Evolutionary conservation across 75 land plant genomes (phyloP).

Genomic region (Pseudotsuga menziesii): DNA sequence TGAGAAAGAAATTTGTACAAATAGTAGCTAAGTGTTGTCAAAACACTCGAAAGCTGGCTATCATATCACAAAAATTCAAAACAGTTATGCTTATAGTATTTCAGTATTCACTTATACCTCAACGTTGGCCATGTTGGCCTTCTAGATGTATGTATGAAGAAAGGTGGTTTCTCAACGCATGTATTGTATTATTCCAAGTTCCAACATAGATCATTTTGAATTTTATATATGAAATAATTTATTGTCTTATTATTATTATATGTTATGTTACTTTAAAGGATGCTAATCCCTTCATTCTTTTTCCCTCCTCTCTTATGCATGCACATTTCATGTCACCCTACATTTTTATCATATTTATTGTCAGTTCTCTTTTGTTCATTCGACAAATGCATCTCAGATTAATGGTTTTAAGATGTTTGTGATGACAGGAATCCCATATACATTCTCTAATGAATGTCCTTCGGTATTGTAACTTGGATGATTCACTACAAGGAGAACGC

Average conservation of each 20-base stretch:
- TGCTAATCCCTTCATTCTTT: neutral
- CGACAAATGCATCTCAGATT: neutral
- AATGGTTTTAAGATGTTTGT: neutral
- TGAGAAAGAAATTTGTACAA: too few species aligned
- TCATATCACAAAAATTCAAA: too few species aligned
- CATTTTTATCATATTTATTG: neutral
- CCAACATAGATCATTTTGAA: neutral
- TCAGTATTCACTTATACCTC: neutral
- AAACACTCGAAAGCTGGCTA: too few species aligned
- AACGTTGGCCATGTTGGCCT: neutral
- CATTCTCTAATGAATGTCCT: constrained; percentile 98
- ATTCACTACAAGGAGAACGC: constrained; percentile 80
- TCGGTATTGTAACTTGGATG: constrained; percentile 96
- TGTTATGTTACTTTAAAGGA: neutral
- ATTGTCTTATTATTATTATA: neutral
- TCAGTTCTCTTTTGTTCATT: neutral
- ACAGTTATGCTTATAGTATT: too few species aligned
- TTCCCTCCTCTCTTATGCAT: neutral
- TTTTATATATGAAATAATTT: neutral
- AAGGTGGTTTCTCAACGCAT: neutral
- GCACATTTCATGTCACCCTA: constrained; percentile 5
- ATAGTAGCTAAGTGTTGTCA: too few species aligned
- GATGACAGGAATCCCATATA: constrained; percentile 94
- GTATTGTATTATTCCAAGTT: neutral
- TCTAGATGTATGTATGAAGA: neutral